Evolutionary conservation across 2,329 filamentous ascomycete species (phyloP).

Genomic region (Trichoderma hamatum): DNA sequence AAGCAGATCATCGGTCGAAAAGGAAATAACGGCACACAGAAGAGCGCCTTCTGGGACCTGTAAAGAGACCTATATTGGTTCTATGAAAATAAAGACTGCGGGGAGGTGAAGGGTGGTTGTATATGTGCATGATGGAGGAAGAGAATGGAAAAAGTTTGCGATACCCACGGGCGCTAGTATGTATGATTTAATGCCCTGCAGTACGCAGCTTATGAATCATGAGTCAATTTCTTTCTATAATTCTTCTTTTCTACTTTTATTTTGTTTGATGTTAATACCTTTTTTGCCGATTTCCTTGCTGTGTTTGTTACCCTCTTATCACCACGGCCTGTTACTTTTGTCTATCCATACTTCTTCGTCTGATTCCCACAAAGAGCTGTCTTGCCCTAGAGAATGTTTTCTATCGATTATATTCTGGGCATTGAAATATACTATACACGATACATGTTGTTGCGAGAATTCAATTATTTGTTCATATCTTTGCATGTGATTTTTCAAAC

Average conservation of each 20-base stretch:
- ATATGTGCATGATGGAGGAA: not conserved
- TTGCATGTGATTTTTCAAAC: not conserved
- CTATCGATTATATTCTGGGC: not conserved
- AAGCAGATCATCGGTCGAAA: slow-evolving; percentile 41
- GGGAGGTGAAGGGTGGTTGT: not conserved
- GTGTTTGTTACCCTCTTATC: not conserved
- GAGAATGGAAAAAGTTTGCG: slow-evolving; percentile 14
- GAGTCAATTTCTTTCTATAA: slow-evolving; percentile 29
- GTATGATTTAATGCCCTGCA: slow-evolving; percentile 32
- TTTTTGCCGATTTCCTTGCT: not conserved
- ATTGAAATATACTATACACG: slow-evolving; percentile 1
- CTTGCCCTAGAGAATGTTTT: not conserved
- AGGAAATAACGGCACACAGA: slow-evolving; percentile 39
- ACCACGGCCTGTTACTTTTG: not conserved
- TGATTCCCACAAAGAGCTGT: not conserved
- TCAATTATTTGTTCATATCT: not conserved
- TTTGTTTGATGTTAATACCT: slow-evolving; percentile 27
- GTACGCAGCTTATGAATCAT: slow-evolving; percentile 42
- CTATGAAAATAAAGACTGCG: not conserved
- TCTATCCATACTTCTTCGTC: not conserved
- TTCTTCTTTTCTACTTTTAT: slow-evolving; percentile 17
- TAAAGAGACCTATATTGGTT: not conserved
- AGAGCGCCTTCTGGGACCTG: slow-evolving; percentile 54
- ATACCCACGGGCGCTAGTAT: slow-evolving; percentile 25
- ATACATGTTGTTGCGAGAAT: not conserved